Percentiles rank a stretch among this genome's conserved stretches.
Evolutionary conservation across 805 yeast genomes (phyloP).

Genomic region (Wickerhamiella galacta): DNA sequence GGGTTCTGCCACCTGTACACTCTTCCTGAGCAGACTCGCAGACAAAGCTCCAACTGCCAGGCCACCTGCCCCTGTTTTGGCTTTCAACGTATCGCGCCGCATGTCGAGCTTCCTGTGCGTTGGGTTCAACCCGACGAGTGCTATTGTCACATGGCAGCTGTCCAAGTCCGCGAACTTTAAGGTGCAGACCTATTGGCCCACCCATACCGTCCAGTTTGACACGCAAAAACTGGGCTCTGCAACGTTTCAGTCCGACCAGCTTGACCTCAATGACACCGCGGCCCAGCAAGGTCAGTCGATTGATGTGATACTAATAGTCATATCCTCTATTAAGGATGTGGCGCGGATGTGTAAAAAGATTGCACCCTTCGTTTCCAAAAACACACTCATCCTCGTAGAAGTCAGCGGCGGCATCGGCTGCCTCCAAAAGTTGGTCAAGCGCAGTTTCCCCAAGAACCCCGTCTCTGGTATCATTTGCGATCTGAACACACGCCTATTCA

Average conservation of each 20-base stretch:
- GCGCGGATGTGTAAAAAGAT: constrained; percentile 15
- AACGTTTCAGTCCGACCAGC: constrained; percentile 9
- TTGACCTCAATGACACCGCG: constrained; percentile 9
- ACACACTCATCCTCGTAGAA: constrained; percentile 14
- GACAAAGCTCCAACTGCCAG: too few relatives aligned
- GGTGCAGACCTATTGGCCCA: constrained; percentile 17
- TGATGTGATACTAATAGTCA: constrained; percentile 12
- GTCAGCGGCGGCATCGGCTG: constrained; percentile 15
- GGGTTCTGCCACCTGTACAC: too few relatives aligned
- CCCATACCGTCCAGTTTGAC: constrained; percentile 9
- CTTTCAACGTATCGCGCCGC: too few relatives aligned
- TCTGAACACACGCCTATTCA: constrained; percentile 9
- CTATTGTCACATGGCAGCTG: constrained; percentile 16
- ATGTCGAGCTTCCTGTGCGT: constrained; percentile 10
- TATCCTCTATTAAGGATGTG: constrained; percentile 16
- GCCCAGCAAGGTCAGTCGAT: constrained; percentile 1
- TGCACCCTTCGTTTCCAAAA: constrained; percentile 10
- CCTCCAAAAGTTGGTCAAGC: constrained; percentile 14
- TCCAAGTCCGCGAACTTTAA: constrained; percentile 9
- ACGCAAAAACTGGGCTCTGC: constrained; percentile 11
- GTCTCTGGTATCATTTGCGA: constrained; percentile 15
- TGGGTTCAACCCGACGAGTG: constrained; percentile 17
- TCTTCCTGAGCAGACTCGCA: too few relatives aligned
- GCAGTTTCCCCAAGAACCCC: constrained; percentile 8
- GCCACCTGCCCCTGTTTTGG: too few relatives aligned